These are phyloP conservation scores for Coemansia sp. DNA, from an alignment of 192 early-diverging fungal genomes.

Conservation along the genomic window DNA sequence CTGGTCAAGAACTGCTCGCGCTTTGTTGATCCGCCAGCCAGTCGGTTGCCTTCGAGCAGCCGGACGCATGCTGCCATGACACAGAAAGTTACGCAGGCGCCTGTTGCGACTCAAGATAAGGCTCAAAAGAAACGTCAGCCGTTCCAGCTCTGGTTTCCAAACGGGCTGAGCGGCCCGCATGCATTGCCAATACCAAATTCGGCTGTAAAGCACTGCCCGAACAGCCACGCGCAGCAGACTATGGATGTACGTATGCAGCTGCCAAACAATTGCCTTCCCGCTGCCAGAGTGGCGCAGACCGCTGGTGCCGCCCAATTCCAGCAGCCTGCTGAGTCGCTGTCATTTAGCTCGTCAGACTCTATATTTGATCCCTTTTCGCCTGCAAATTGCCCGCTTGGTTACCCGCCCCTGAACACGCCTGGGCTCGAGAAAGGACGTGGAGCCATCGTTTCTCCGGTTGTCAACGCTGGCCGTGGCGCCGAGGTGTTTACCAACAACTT, in stretches of 20 bases:
- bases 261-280: slow-evolving; percentile 5
- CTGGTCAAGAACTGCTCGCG: slow-evolving; percentile 42
- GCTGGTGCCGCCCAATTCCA: background rate
- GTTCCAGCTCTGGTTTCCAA: slow-evolving; percentile 10
- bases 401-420: slow-evolving; percentile 12
- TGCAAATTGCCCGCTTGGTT: slow-evolving; percentile 11
- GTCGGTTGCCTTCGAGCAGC: background rate
- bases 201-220: background rate
- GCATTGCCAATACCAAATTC: slow-evolving; percentile 2
- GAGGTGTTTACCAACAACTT: background rate
- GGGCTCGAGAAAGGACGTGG: slow-evolving; percentile 3
- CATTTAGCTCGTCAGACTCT: slow-evolving; percentile 30
- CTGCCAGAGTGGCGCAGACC: slow-evolving; percentile 23
- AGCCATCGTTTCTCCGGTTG: background rate
- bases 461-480: background rate
- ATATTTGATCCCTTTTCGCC: slow-evolving; percentile 13
- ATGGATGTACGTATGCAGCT: background rate
- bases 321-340: slow-evolving; percentile 11
- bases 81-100: background rate
- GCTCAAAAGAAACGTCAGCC: background rate
- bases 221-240: slow-evolving; percentile 4
- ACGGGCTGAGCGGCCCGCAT: slow-evolving; percentile 12
- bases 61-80: background rate
- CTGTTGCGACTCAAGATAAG: background rate
- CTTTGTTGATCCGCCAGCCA: slow-evolving; percentile 30